A percentile compares a stretch with the other conserved stretches of the same genome.
These are phyloP conservation scores for Haplosporangium sp. DNA, from an alignment of 371 early-diverging fungal genomes.

Conservation along the genomic window DNA sequence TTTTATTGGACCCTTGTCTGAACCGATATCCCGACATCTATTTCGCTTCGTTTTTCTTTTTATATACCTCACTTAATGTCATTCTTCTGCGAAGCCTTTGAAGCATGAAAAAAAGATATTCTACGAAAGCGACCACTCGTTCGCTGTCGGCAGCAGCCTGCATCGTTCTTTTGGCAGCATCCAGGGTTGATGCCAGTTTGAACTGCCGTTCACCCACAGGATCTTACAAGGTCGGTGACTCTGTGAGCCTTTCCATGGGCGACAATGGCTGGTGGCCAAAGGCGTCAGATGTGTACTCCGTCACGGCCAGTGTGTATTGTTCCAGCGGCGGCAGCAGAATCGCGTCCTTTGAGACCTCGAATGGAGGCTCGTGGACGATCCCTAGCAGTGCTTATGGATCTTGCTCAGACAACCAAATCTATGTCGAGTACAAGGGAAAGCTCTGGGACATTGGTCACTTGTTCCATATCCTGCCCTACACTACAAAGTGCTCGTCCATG, in stretches of 20 bases:
- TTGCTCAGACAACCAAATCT: constrained; percentile 27
- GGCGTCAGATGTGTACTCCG: constrained; percentile 19
- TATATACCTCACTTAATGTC: too few relatives aligned
- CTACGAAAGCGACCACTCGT: constrained; percentile 6
- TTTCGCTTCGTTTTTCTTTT: too few relatives aligned
- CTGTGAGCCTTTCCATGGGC: constrained; percentile 13
- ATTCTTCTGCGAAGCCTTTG: too few relatives aligned
- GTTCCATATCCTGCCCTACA: constrained; percentile 9
- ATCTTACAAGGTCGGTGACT: constrained; percentile 19
- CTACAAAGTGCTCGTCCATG: constrained; percentile 15
- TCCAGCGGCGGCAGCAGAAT: constrained; percentile 16
- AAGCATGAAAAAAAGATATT: background rate
- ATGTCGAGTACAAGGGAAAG: constrained; percentile 24
- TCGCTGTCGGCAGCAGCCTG: constrained; percentile 8
- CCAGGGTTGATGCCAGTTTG: constrained; percentile 15
- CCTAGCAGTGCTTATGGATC: constrained; percentile 13
- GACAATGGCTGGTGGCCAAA: constrained; percentile 45
- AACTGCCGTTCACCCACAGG: constrained; percentile 36
- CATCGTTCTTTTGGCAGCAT: constrained; percentile 15
- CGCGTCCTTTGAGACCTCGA: constrained; percentile 11
- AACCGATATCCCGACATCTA: too few relatives aligned
- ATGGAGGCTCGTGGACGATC: constrained; percentile 33
- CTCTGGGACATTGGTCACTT: constrained; percentile 21
- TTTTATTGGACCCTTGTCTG: background rate
- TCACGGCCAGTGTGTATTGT: constrained; percentile 32